Base-by-base conservation (phyloP, 2,329 filamentous ascomycete species). In the Penicillium sp. region DNA sequence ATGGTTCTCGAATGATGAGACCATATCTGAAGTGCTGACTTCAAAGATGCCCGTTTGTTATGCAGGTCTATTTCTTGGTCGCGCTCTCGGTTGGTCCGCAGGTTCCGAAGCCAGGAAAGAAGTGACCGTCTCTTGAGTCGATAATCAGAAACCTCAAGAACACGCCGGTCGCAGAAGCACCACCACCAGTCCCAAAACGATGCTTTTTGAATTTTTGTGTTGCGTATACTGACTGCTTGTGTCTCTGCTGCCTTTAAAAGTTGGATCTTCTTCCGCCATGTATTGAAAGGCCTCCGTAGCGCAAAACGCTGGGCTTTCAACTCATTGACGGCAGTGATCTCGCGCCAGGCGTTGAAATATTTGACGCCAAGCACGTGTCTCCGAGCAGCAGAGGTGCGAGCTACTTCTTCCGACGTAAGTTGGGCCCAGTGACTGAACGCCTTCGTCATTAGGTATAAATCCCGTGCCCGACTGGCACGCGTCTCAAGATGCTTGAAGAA, bases 351-450 rank as follows among this genome's bases (percentile, higher is more conserved):
- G 56, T 83, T 83, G 71, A 90, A 90, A 58, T 86, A 87, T 53
- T 84, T 83, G 13, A 83, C 84, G 53, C 87, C 81, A 52, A 94
- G 75, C 57, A 92, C 85, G 68, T 90, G 88, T 59, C 85, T 80
- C 59, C 88, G 82, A 20, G 89, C 90, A 40, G 85, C 79, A 5
- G 82, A 84, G 4, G 89, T 90, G 39, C 84, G 82, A 59, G 85
- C 81, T 16, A 85, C 78, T 66, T 90, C 84, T 14, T 89, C 85
- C 6, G 80, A 81, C 11, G 89, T 82, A 49, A 82, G 78, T 53
- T 82, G 81, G 11, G 83, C 82, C 90, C 90, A 95, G 61, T 88
- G 85, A 1, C 79, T 82, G 55, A 90, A 85, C 2, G 83, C 81
- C 69, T 85, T 87, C 4, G 80, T 82, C 55, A 88, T 72, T 7